A percentile compares a stretch with the other conserved stretches of the same genome.
Conservation (phyloP, 1,139 yeast genomes). For the Wickerhamiella infanticola region DNA sequence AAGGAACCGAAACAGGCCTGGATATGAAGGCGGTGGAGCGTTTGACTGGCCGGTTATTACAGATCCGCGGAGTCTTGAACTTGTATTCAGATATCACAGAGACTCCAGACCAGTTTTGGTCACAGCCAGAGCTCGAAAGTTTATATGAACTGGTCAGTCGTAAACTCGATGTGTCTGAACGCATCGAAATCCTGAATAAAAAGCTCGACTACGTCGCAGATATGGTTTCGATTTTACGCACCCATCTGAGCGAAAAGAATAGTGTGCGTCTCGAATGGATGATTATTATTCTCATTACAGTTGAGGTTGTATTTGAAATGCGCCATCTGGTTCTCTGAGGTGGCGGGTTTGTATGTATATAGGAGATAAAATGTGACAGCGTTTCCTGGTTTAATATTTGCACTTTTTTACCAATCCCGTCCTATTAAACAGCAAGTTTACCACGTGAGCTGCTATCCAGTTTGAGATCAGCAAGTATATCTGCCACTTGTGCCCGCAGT, state of each 20-base stretch:
- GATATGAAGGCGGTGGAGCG: constrained; percentile 49
- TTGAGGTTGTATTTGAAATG: constrained; percentile 70
- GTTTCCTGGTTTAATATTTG: too few species aligned
- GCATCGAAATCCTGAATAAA: constrained; percentile 65
- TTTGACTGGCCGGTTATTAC: constrained; percentile 57
- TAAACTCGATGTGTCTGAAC: constrained; percentile 56
- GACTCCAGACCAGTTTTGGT: constrained; percentile 87
- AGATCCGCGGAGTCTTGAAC: constrained; percentile 67
- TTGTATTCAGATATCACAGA: constrained; percentile 80
- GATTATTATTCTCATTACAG: constrained; percentile 62
- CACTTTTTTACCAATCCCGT: too few species aligned
- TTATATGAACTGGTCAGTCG: constrained; percentile 57
- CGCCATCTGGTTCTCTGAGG: constrained; percentile 27
- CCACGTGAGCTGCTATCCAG: background rate
- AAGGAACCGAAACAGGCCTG: constrained; percentile 42
- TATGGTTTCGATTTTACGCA: constrained; percentile 62
- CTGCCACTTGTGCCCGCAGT: background rate
- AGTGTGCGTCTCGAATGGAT: constrained; percentile 76
- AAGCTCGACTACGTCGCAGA: constrained; percentile 84
- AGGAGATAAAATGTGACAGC: too few species aligned
- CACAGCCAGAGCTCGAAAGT: constrained; percentile 68
- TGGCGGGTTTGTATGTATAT: too few species aligned
- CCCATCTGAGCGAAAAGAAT: constrained; percentile 61
- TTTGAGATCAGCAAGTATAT: background rate
- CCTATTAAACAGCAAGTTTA: background rate